phyloP scores from a whole-genome alignment of 805 yeast genomes.

The Kazachstania africana region DNA sequence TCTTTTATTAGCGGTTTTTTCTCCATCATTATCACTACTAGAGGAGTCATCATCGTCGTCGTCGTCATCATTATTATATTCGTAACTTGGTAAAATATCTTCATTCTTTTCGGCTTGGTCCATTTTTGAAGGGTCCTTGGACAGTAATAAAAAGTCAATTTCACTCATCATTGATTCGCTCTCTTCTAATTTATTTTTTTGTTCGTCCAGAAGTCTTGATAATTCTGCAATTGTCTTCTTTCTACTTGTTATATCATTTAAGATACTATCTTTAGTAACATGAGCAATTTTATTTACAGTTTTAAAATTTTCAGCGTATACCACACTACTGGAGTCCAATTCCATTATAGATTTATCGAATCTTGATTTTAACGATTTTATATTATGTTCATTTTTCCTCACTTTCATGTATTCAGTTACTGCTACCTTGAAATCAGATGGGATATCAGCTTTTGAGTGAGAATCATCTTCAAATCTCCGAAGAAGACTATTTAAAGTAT shows the following conservation, averaged over 20 bases:
- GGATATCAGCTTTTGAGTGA: conserved; percentile 7
- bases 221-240: conserved; percentile 19
- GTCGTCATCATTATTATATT: conserved; percentile 13
- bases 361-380: conserved; percentile 16
- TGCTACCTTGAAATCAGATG: conserved; percentile 25
- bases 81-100: conserved; percentile 22
- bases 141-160: conserved; percentile 14
- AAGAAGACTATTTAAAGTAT: background rate
- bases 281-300: conserved; percentile 25
- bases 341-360: conserved; percentile 20
- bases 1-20: background rate
- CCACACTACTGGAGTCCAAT: conserved; percentile 19
- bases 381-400: conserved; percentile 13
- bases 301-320: conserved; percentile 19
- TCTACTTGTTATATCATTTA: conserved; percentile 18
- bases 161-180: conserved; percentile 21
- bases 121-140: conserved; percentile 15
- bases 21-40: conserved; percentile 1
- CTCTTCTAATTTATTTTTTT: conserved; percentile 17
- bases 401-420: conserved; percentile 15
- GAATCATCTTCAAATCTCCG: background rate
- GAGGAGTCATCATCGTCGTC: conserved; percentile 13
- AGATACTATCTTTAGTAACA: conserved; percentile 19
- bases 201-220: conserved; percentile 17
- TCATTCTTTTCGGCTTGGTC: conserved; percentile 5